Conservation (phyloP, 1,284 basidiomycete genomes). For the Cryptococcus hybrid region DNA sequence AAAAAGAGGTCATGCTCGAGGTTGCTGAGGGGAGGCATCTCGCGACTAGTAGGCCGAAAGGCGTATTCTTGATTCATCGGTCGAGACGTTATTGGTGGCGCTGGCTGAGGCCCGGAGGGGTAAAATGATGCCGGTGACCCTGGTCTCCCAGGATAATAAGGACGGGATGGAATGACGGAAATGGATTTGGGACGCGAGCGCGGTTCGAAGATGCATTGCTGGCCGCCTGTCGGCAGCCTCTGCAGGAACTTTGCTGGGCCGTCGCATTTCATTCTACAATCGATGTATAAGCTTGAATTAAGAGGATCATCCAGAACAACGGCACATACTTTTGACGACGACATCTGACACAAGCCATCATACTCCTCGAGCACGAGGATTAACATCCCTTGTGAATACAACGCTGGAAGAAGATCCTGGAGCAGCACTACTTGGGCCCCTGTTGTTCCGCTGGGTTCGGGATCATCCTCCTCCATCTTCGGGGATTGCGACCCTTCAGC, state of each 20-base stretch:
- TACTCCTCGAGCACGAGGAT: conserved; percentile 41
- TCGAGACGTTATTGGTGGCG: conserved; percentile 36
- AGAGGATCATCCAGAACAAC: neutral
- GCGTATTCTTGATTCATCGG: conserved; percentile 22
- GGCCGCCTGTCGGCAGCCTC: conserved; percentile 45
- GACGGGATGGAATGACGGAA: conserved; percentile 33
- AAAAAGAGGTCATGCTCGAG: neutral
- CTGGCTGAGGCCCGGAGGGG: conserved; percentile 31
- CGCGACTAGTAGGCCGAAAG: conserved; percentile 25
- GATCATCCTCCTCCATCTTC: conserved; percentile 15
- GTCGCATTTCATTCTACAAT: conserved; percentile 46
- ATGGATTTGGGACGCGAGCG: conserved; percentile 43
- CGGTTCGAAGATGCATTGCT: conserved; percentile 44
- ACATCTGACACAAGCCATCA: conserved; percentile 48
- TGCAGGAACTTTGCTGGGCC: conserved; percentile 39
- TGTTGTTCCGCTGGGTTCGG: neutral
- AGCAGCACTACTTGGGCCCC: neutral
- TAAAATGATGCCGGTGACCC: conserved; percentile 34
- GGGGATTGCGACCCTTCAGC: conserved; percentile 22
- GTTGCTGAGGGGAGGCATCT: conserved; percentile 8
- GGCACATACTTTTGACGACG: conserved; percentile 38
- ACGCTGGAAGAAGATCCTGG: conserved; percentile 5
- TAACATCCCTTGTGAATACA: conserved; percentile 36
- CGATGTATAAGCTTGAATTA: neutral
- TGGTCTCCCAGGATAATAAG: conserved; percentile 24